Conservation (phyloP, 306 rosid species). For the Vigna mungo region DNA sequence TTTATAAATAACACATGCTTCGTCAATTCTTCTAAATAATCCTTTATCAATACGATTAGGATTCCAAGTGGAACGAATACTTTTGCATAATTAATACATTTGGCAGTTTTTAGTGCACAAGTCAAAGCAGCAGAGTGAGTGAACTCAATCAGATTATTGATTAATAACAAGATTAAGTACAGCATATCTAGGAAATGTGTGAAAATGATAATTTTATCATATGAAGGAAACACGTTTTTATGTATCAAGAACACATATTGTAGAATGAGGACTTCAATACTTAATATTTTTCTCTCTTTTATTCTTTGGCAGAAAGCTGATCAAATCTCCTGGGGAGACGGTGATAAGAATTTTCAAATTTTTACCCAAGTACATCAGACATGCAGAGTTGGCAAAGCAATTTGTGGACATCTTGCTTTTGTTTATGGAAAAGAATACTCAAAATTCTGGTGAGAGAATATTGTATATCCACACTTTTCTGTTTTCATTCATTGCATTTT, state of each 20-base stretch:
- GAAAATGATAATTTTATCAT: constrained; percentile 6
- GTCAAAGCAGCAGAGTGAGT: background rate
- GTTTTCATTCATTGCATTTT: constrained; percentile 21
- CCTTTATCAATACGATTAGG: background rate
- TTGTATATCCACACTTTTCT: constrained; percentile 23
- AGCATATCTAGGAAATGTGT: constrained; percentile 3
- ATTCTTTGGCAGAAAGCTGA: constrained; percentile 68
- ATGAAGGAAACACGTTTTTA: constrained; percentile 18
- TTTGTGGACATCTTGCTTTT: constrained; percentile 77
- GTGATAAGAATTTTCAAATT: constrained; percentile 69
- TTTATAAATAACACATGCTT: background rate
- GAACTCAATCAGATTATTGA: constrained; percentile 1
- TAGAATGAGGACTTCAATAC: constrained; percentile 1
- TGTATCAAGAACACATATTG: background rate
- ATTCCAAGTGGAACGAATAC: background rate
- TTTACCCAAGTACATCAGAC: constrained; percentile 70
- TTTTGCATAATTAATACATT: background rate
- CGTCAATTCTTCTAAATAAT: background rate
- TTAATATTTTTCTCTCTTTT: constrained; percentile 1
- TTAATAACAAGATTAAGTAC: constrained; percentile 24
- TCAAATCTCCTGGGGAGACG: constrained; percentile 76
- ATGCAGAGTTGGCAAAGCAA: constrained; percentile 60
- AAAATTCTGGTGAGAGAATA: constrained; percentile 63
- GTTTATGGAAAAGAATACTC: constrained; percentile 60
- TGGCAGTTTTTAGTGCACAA: constrained; percentile 10